Base-by-base conservation (phyloP, 441 rosid genomes). In the Viola pubescens region DNA sequence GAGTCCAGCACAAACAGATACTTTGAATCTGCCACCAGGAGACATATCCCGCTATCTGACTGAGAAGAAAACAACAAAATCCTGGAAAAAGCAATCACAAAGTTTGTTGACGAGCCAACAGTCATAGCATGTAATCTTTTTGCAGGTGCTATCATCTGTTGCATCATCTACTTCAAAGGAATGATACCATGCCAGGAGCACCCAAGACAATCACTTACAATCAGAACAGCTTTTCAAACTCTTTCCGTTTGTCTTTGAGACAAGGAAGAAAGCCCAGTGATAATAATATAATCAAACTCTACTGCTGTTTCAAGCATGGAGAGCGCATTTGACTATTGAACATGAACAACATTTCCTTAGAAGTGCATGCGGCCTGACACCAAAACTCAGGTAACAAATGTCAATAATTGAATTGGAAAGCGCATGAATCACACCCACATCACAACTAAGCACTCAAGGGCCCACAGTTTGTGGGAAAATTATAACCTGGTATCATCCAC, bases 151-250 rank as follows among this genome's bases (percentile, higher is more conserved):
- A 39, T 57, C 39, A 46, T 5, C 46, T 47, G 38, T 56, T 44
- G 47, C 41, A 56, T 42, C 65, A 26, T 26, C 34, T 43, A 54
- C 43, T 63, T 38, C 12, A n/a, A 26, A 12, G 44, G 4, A 19
- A 7, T 62, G 42, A 39, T 40, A 26, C 7, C 26, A 43, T 6
- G 4, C 48, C 50, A 38, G 11, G 26, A 52, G 12, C 5, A 6
- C 7, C 54, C 6, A 43, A 12, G 37, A 51, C 6, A 3, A 56
- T 54, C 37, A 58, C 2, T 26, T 37, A 44, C 16, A 49, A 62
- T 49, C 52, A 12, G 12, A 19, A 62, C 37, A 10, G 37, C 46
- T 48, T 58, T 12, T 43, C 38, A 49, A 38, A 58, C 47, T n/a
- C 41, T 58, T 45, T 37, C 38, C 37, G 8, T 1, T 40, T 49